Evolutionary conservation across 75 land plant species (phyloP).

Genomic region (Ceratopteris richardii): DNA sequence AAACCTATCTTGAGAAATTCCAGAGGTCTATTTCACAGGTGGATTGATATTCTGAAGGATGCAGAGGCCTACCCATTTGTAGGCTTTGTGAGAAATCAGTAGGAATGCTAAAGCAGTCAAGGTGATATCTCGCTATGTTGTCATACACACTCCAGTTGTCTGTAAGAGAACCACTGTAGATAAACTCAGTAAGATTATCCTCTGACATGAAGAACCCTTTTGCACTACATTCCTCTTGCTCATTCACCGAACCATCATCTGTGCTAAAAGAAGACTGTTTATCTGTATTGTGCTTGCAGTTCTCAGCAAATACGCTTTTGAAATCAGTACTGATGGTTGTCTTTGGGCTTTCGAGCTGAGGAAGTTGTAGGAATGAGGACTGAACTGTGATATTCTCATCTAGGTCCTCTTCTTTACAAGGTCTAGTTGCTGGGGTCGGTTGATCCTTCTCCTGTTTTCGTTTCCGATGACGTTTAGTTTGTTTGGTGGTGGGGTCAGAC

Average conservation of each 20-base stretch:
- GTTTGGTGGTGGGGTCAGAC: background rate
- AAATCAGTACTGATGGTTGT: background rate
- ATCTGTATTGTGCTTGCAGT: no score
- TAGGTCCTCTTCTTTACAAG: background rate
- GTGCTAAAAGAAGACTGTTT: background rate
- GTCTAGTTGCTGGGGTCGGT: background rate
- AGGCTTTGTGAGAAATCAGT: background rate
- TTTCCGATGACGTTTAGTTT: background rate
- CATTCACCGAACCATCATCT: background rate
- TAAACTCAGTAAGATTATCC: background rate
- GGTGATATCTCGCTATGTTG: conserved; percentile 1
- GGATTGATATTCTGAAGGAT: background rate
- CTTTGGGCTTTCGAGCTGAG: conserved; percentile 44
- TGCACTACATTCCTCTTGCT: background rate
- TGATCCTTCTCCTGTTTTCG: background rate
- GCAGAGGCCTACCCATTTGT: background rate
- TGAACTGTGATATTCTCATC: background rate
- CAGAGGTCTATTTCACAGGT: conserved; percentile 1
- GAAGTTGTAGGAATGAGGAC: conserved; percentile 36
- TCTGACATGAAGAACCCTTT: conserved; percentile 3
- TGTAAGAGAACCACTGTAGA: conserved; percentile 1
- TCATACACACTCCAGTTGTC: conserved; percentile 4
- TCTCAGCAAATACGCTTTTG: background rate
- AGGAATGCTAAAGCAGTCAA: background rate
- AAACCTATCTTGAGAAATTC: conserved; percentile 1